phyloP scores from a whole-genome alignment of 441 rosid species.

The Jatropha multifida region DNA sequence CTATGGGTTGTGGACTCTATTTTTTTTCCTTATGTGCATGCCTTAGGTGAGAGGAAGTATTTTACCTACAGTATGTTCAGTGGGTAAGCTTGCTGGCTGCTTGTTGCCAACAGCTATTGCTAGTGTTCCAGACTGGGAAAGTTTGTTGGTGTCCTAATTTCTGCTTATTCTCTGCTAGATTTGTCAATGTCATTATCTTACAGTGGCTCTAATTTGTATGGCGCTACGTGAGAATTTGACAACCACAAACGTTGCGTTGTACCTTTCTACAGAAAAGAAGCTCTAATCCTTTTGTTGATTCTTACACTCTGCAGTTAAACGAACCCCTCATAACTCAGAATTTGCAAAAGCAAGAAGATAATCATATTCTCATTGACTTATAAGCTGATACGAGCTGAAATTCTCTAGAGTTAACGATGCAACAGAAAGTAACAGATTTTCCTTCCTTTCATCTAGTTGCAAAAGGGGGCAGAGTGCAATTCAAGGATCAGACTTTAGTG shows the following conservation, averaged over 20 bases:
- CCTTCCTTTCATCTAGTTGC: neutral
- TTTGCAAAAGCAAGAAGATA: neutral
- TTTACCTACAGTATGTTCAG: neutral
- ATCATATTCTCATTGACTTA: neutral
- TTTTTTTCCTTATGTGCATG: neutral
- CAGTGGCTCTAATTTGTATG: neutral
- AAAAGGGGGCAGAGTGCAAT: neutral
- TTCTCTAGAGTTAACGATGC: neutral
- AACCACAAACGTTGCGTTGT: neutral
- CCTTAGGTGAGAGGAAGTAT: neutral
- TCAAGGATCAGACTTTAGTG: neutral
- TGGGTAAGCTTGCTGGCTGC: too few species aligned
- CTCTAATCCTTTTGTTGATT: neutral
- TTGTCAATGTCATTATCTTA: neutral
- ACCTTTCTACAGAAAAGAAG: neutral
- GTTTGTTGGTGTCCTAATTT: neutral
- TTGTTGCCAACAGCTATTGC: too few species aligned
- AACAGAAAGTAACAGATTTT: neutral
- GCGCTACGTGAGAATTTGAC: neutral
- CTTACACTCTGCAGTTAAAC: neutral
- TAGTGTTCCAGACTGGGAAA: too few species aligned
- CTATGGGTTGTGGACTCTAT: neutral
- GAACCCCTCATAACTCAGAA: neutral
- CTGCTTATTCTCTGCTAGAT: constrained; percentile 1
- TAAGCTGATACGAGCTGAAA: neutral